Evolutionary conservation across 2,329 filamentous ascomycete species (phyloP).

Genomic region (Penicillium sp.): DNA sequence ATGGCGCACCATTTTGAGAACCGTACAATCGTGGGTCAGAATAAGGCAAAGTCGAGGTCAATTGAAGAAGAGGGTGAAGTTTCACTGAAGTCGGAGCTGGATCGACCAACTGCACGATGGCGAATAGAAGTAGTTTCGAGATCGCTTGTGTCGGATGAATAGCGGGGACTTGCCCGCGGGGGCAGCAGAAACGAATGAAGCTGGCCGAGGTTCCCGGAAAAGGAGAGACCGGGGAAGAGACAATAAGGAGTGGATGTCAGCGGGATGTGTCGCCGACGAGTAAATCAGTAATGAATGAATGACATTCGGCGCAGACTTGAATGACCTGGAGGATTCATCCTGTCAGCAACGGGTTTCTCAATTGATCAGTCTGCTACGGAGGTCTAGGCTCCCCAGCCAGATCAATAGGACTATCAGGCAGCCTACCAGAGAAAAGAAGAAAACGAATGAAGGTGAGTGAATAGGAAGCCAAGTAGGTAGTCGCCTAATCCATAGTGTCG

Average conservation of each 20-base stretch:
- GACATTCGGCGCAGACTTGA: constrained; percentile 6
- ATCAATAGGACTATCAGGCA: background rate
- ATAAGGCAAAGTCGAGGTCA: background rate
- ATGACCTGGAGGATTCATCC: constrained; percentile 1
- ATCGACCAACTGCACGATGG: constrained; percentile 13
- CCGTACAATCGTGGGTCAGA: background rate
- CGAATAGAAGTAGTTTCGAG: constrained; percentile 4
- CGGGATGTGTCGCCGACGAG: constrained; percentile 3
- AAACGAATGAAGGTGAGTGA: constrained; percentile 3
- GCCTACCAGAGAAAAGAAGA: constrained; percentile 20
- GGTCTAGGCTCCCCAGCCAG: background rate
- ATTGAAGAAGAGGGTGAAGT: constrained; percentile 4
- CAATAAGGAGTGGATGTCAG: constrained; percentile 6
- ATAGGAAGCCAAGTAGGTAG: background rate
- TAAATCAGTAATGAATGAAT: constrained; percentile 13
- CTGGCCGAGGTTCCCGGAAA: background rate
- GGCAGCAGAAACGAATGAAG: constrained; percentile 6
- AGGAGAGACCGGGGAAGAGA: constrained; percentile 3
- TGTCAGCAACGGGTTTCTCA: constrained; percentile 2
- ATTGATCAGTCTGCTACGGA: background rate
- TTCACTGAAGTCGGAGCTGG: constrained; percentile 18
- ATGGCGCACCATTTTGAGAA: constrained; percentile 22
- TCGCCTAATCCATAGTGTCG: constrained; percentile 21
- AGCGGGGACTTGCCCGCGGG: constrained; percentile 17
- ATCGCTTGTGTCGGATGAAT: constrained; percentile 1